These are phyloP conservation scores for Solanum pinnatisectum DNA, from an alignment of 257 asterid genomes.

Conservation along the genomic window DNA sequence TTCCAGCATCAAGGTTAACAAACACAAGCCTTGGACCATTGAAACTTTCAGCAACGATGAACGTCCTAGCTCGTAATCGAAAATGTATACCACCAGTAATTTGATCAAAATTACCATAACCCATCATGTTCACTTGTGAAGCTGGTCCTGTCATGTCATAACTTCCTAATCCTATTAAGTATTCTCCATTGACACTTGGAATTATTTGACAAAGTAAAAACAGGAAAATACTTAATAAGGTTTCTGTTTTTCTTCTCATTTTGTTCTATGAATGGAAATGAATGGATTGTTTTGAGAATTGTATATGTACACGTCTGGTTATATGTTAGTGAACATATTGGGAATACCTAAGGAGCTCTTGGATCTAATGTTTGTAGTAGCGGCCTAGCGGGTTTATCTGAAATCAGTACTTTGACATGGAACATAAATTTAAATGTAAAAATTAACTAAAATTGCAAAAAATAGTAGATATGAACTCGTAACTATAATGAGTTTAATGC, in stretches of 20 bases:
- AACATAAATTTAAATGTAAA: background rate
- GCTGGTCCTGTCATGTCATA: conserved; percentile 71
- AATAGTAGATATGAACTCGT: background rate
- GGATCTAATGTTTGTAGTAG: background rate
- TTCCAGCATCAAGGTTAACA: conserved; percentile 58
- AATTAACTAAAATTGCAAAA: too few species aligned
- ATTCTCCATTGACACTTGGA: conserved; percentile 24
- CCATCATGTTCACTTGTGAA: conserved; percentile 68
- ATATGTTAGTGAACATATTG: background rate
- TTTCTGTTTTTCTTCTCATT: conserved; percentile 10
- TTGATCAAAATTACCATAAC: conserved; percentile 48
- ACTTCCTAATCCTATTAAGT: conserved; percentile 49
- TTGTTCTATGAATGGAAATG: background rate
- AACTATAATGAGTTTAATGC: background rate
- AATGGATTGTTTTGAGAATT: background rate
- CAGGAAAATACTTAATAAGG: background rate
- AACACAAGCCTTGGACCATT: conserved; percentile 28
- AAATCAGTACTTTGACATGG: background rate
- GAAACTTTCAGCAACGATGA: conserved; percentile 30
- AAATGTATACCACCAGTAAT: conserved; percentile 47
- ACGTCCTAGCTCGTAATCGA: conserved; percentile 43
- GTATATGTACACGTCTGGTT: background rate
- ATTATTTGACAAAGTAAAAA: background rate
- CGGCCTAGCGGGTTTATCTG: background rate
- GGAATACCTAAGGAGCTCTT: background rate